Conservation (phyloP, 2,329 filamentous ascomycete genomes). For the Fonsecaea multimorphosa region DNA sequence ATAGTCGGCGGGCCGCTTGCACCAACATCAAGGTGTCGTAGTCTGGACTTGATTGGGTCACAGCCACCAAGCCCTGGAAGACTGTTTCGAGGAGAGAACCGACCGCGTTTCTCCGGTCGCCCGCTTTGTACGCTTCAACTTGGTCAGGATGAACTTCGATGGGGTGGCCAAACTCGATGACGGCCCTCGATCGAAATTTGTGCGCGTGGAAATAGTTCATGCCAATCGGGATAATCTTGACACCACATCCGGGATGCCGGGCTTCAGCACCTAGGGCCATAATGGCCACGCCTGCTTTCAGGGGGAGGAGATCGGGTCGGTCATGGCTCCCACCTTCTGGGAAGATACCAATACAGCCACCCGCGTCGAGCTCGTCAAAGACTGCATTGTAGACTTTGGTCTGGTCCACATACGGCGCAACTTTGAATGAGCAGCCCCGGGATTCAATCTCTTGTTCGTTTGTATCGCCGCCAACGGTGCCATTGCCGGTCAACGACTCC, state of each 20-base stretch:
- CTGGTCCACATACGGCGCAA: constrained; percentile 92
- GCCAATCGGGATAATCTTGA: constrained; percentile 94
- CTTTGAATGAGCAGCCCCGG: constrained; percentile 79
- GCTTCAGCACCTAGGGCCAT: constrained; percentile 94
- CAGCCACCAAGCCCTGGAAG: constrained; percentile 80
- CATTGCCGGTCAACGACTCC: constrained; percentile 79
- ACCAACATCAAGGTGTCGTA: constrained; percentile 97
- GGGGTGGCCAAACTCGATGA: constrained; percentile 91
- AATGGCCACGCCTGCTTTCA: constrained; percentile 96
- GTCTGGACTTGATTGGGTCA: constrained; percentile 90
- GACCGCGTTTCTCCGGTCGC: constrained; percentile 85
- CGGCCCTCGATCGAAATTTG: constrained; percentile 94
- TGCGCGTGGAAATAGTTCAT: constrained; percentile 99
- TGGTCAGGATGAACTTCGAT: constrained; percentile 83
- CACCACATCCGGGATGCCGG: constrained; percentile 80
- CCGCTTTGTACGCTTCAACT: constrained; percentile 82
- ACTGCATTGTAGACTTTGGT: constrained; percentile 92
- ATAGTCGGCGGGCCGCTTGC: constrained; percentile 88
- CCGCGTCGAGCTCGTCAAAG: constrained; percentile 78
- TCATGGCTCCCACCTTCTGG: constrained; percentile 97
- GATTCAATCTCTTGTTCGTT: constrained; percentile 70
- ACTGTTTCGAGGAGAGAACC: constrained; percentile 83
- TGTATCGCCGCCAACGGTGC: constrained; percentile 3
- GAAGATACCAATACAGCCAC: constrained; percentile 94
- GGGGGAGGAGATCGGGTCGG: constrained; percentile 83